A percentile compares a stretch with the other conserved stretches of the same genome.
Evolutionary conservation across 331 rosid genomes (phyloP).

Genomic region (Prunus yedoensis): DNA sequence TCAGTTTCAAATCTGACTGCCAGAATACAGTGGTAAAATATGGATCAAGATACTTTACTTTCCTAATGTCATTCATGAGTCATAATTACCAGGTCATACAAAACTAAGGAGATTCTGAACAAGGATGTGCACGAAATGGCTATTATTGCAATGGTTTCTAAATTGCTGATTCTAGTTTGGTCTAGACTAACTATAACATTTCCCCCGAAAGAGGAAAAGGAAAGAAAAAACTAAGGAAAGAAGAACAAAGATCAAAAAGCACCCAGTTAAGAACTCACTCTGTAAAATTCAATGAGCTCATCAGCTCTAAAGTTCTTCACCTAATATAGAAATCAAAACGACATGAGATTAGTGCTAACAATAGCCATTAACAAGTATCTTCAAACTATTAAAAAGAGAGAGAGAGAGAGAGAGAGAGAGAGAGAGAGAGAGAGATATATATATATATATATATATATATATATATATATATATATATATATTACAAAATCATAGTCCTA

Average conservation of each 20-base stretch:
- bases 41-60: conserved; percentile 24
- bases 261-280: conserved; percentile 52
- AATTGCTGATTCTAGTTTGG: neutral
- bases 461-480: neutral
- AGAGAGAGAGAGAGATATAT: too few species aligned
- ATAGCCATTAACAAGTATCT: neutral
- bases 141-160: neutral
- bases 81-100: neutral
- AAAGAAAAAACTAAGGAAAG: neutral
- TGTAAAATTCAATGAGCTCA: conserved; percentile 88
- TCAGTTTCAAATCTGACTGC: conserved; percentile 95
- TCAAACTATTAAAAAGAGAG: neutral
- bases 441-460: neutral
- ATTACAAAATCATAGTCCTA: neutral
- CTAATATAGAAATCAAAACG: conserved; percentile 38
- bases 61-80: too few species aligned
- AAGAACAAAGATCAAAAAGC: neutral
- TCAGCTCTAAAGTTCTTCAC: conserved; percentile 77
- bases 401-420: too few species aligned
- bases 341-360: conserved; percentile 1
- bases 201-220: neutral
- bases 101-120: neutral
- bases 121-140: neutral
- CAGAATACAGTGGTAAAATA: conserved; percentile 25
- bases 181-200: neutral